phyloP scores from a whole-genome alignment of 306 rosid species.

The Chamaecrista fasciculata region DNA sequence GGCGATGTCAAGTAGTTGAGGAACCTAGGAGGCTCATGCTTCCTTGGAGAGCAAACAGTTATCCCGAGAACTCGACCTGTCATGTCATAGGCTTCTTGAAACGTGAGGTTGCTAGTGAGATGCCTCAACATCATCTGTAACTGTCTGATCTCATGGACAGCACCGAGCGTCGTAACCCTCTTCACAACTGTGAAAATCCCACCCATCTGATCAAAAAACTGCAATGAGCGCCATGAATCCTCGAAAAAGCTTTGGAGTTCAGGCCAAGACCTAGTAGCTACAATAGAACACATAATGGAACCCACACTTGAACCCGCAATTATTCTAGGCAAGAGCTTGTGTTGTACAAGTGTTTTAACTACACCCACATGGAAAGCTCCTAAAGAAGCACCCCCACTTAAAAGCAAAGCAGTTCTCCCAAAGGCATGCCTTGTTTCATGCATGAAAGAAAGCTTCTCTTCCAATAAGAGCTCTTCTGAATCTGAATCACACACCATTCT shows the following conservation, averaged over 20 bases:
- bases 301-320: conserved; percentile 95
- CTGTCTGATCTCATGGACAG: conserved; percentile 89
- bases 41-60: conserved; percentile 92
- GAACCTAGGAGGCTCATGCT: conserved; percentile 98
- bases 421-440: conserved; percentile 91
- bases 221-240: conserved; percentile 79
- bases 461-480: conserved; percentile 69
- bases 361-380: conserved; percentile 87
- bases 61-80: conserved; percentile 94
- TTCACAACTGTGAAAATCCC: conserved; percentile 83
- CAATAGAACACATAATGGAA: conserved; percentile 78
- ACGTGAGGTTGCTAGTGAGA: conserved; percentile 87
- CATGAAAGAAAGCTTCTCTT: conserved; percentile 78
- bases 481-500: conserved; percentile 80
- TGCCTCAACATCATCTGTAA: conserved; percentile 87
- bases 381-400: conserved; percentile 92
- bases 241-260: conserved; percentile 86
- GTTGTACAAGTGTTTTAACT: conserved; percentile 71
- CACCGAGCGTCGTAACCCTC: conserved; percentile 81
- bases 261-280: conserved; percentile 92
- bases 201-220: conserved; percentile 89
- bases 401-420: conserved; percentile 83
- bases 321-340: conserved; percentile 77
- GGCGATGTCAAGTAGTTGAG: conserved; percentile 98
- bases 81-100: conserved; percentile 98